Evolutionary conservation across 495 filamentous ascomycete genomes (phyloP).

Genomic region (Corynascus novoguineensis): DNA sequence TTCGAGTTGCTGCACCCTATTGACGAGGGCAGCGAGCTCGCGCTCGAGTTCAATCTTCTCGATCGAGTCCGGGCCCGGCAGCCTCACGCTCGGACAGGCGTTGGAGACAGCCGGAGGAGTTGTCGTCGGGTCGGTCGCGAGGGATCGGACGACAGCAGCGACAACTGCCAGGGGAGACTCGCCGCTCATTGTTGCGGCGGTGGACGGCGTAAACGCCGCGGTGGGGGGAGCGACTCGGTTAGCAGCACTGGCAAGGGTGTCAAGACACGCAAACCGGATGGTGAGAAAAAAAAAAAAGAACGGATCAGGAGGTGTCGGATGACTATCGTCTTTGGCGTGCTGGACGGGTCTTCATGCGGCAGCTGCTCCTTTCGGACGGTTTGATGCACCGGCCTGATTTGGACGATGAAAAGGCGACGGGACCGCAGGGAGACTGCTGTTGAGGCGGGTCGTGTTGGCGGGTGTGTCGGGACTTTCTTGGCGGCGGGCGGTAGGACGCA

Average conservation of each 20-base stretch:
- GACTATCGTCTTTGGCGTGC: not conserved
- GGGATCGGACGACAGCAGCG: slow-evolving; percentile 55
- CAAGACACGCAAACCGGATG: not conserved
- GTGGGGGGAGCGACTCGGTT: slow-evolving; percentile 5
- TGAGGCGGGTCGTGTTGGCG: slow-evolving; percentile 7
- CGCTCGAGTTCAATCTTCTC: slow-evolving; percentile 65
- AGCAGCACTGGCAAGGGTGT: slow-evolving; percentile 15
- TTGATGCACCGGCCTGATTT: not conserved
- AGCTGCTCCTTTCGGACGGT: not conserved
- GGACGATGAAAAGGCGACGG: not conserved
- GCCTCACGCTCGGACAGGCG: slow-evolving; percentile 40
- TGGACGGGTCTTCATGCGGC: not conserved
- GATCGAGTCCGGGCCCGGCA: slow-evolving; percentile 59
- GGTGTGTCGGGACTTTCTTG: not conserved
- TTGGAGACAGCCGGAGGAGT: slow-evolving; percentile 28
- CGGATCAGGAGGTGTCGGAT: not conserved
- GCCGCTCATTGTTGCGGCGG: slow-evolving; percentile 46
- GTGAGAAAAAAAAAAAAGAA: not conserved
- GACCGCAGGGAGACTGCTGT: not conserved
- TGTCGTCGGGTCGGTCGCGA: slow-evolving; percentile 47
- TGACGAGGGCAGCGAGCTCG: slow-evolving; percentile 63
- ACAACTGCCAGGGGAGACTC: slow-evolving; percentile 59
- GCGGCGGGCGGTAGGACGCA: slow-evolving; percentile 4
- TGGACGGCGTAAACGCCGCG: slow-evolving; percentile 15
- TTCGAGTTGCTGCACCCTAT: slow-evolving; percentile 65